These are phyloP conservation scores for Colletotrichum cordylinicola DNA, from an alignment of 2,329 filamentous ascomycete species.

Conservation along the genomic window DNA sequence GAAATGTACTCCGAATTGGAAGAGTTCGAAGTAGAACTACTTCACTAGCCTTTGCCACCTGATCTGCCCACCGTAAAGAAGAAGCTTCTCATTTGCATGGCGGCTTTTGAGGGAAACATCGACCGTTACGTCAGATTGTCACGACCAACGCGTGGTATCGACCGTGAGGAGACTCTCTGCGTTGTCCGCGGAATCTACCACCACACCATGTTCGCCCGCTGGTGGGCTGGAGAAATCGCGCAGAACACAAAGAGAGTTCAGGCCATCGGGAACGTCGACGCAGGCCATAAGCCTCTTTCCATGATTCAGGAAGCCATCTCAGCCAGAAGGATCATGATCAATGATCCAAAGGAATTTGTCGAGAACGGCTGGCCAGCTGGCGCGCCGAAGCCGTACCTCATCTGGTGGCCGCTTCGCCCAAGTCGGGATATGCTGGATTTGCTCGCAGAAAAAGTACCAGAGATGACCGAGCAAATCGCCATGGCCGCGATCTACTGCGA, in stretches of 20 bases:
- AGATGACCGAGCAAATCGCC: not conserved
- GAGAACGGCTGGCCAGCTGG: not conserved
- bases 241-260: not conserved
- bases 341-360: not conserved
- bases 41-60: conserved; percentile 36
- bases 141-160: conserved; percentile 24
- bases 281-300: not conserved
- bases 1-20: conserved; percentile 19
- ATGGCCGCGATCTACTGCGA: not conserved
- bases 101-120: conserved; percentile 42
- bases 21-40: conserved; percentile 24
- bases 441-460: not conserved
- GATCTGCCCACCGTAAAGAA: conserved; percentile 42
- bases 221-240: conserved; percentile 23
- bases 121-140: conserved; percentile 42
- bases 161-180: conserved; percentile 29
- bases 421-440: not conserved
- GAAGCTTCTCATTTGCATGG: conserved; percentile 40
- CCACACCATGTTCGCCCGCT: conserved; percentile 39
- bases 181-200: conserved; percentile 40
- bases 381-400: not conserved
- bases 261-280: not conserved
- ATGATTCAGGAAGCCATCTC: not conserved
- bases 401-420: not conserved
- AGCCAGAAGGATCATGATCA: not conserved